A percentile compares a stretch with the other conserved stretches of the same genome.
Conservation (phyloP, 1,284 basidiomycete genomes). For the Ustilago vetiveriae region DNA sequence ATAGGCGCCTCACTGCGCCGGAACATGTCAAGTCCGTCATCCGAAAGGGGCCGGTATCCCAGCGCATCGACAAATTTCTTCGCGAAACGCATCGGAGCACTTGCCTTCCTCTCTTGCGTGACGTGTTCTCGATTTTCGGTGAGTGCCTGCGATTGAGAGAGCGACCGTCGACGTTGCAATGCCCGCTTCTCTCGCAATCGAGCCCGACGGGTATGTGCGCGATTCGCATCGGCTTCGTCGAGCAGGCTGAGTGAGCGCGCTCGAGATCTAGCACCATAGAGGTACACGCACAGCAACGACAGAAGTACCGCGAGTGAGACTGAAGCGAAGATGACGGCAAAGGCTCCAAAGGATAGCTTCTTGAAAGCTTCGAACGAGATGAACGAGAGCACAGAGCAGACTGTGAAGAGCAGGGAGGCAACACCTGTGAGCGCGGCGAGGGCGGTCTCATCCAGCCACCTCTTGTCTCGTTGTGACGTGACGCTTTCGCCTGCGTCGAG, state of each 20-base stretch:
- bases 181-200: constrained; percentile 16
- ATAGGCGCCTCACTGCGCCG: neutral
- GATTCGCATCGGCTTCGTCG: constrained; percentile 17
- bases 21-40: constrained; percentile 15
- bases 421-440: constrained; percentile 20
- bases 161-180: constrained; percentile 7
- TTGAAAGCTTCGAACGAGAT: constrained; percentile 9
- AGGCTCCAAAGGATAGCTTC: constrained; percentile 22
- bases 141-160: constrained; percentile 11
- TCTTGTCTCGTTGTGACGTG: constrained; percentile 21
- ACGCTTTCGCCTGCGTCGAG: constrained; percentile 22
- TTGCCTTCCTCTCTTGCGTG: neutral
- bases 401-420: constrained; percentile 19
- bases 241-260: constrained; percentile 16
- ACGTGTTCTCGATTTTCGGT: neutral
- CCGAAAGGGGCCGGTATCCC: constrained; percentile 22
- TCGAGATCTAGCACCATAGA: constrained; percentile 31
- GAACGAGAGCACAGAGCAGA: constrained; percentile 22
- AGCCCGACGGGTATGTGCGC: constrained; percentile 18
- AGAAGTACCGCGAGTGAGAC: constrained; percentile 11
- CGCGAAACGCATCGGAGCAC: constrained; percentile 3
- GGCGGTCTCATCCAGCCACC: constrained; percentile 38
- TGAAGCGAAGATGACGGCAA: constrained; percentile 38
- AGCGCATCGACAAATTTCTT: constrained; percentile 16
- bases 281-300: constrained; percentile 23